Base-by-base conservation (phyloP, 768 basidiomycete species). In the Mycena rosella region DNA sequence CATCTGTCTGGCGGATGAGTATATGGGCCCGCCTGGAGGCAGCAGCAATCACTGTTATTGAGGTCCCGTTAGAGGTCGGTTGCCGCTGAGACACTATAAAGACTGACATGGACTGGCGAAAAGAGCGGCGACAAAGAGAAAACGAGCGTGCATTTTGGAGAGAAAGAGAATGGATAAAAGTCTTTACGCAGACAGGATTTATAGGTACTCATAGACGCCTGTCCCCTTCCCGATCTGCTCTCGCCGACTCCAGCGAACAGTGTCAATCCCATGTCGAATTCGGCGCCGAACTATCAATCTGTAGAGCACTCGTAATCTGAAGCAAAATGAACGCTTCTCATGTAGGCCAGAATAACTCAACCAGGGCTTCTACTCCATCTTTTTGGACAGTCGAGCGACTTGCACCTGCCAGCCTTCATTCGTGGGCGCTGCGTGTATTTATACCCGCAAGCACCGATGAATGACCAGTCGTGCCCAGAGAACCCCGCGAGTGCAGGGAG, bases 351-450 rank as follows among this genome's bases (percentile, higher is more conserved):
- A 51, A 51, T 5, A 51, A 13, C 49, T 51, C 49, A 51, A 27
- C 27, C 27, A 51, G 27, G 27, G 49, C 22, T 29, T 30, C n/a
- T 7, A 51, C 49, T 29, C 27, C 29, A 51, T 49, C 49, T 51
- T 30, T 51, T 51, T 10, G 49, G 49, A 51, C 49, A 51, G 49
- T 51, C 49, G 48, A 51, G 30, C 29, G 49, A 51, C 49, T 51
- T 51, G 49, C 49, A 51, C 3, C 49, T 51, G 49, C 29, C 49
- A 29, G 13, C 48, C 13, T 51, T 38, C 38, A 15, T 15, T 38
- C 15, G 3, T 38, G 38, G 38, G 38, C 38, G 38, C 38, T 38
- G 38, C 38, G 7, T 38, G 38, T 38, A 38, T 38, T 38, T 38
- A 11, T 38, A 38, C 11, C 32, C 32, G 32, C 32, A 34, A 13